Conservation (phyloP, 208 protist species). For the Histomonas meleagridis region DNA sequence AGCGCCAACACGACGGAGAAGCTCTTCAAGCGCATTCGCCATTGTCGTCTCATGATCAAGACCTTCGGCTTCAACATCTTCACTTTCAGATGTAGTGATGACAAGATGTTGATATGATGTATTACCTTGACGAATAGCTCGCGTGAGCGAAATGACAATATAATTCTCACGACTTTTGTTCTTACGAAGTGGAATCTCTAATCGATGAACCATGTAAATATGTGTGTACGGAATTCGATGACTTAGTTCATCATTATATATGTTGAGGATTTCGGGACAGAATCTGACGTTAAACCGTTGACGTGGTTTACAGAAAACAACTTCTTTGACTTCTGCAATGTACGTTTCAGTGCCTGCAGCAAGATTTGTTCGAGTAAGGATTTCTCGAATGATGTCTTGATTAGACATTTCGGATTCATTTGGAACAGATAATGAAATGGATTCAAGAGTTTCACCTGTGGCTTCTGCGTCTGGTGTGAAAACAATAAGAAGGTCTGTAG, state of each 20-base stretch:
- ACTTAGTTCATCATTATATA: not conserved
- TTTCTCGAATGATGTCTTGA: not conserved
- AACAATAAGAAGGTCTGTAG: not conserved
- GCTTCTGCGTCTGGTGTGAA: not conserved
- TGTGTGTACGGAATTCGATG: not conserved
- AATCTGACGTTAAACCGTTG: not conserved
- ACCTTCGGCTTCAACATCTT: not conserved
- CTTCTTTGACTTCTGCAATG: not conserved
- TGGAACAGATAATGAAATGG: not conserved
- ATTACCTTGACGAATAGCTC: not conserved
- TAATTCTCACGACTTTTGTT: not conserved
- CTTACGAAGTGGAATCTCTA: not conserved
- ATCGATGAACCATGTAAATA: not conserved
- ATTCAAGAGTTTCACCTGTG: not conserved
- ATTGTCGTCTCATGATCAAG: not conserved
- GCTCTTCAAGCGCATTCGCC: not conserved
- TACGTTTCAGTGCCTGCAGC: not conserved
- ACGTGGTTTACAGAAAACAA: not conserved
- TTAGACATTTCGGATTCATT: not conserved
- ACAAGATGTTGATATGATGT: not conserved
- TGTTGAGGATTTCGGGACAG: not conserved
- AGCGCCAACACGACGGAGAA: not conserved
- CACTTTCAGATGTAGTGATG: not conserved
- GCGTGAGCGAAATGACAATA: not conserved
- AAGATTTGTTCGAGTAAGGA: not conserved